Conservation (phyloP, 208 protist genomes). For the Trypanosoma scelopori region DNA sequence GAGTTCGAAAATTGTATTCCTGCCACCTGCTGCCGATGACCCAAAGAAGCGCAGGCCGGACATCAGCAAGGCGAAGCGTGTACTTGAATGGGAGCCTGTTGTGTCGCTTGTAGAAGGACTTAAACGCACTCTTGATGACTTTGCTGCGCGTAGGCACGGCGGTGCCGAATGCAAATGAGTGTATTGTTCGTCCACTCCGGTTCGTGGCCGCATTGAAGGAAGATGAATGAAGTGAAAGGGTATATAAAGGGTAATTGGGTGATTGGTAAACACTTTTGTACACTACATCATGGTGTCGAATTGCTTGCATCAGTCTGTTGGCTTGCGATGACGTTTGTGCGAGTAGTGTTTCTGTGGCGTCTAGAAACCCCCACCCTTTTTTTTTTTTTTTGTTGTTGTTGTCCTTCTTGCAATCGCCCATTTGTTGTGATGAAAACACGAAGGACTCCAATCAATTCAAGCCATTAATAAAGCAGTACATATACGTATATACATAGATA, state of each 20-base stretch:
- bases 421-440: no score
- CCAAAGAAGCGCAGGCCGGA: conserved; percentile 62
- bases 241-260: no score
- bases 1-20: conserved; percentile 51
- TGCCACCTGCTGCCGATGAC: conserved; percentile 45
- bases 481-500: conserved; percentile 9
- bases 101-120: conserved; percentile 54
- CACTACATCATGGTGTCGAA: no score
- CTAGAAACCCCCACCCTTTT: not conserved
- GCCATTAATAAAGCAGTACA: not conserved
- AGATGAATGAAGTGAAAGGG: no score
- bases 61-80: conserved; percentile 50
- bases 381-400: conserved; percentile 16
- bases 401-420: no score
- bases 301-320: no score
- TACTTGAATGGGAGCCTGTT: conserved; percentile 56
- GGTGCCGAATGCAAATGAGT: not conserved
- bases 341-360: no score
- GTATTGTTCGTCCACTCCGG: no score
- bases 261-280: no score
- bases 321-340: no score
- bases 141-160: conserved; percentile 22
- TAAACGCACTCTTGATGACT: conserved; percentile 39
- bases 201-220: not conserved
- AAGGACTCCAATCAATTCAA: no score